Conservation (phyloP, 129 eudicot genomes). For the Kitagawia praeruptora region DNA sequence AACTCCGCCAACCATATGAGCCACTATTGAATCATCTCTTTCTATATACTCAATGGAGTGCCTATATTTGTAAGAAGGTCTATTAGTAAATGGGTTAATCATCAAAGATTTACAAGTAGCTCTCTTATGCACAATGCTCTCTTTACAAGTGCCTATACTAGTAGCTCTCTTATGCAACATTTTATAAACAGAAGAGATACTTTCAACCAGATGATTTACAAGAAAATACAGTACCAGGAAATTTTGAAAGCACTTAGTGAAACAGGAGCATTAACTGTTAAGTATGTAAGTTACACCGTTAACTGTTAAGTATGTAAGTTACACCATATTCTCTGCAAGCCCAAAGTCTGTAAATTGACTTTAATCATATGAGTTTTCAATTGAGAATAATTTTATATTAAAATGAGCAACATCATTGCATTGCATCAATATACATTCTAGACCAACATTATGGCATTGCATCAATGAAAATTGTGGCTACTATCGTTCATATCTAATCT, state of each 20-base stretch:
- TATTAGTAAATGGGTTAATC: no score
- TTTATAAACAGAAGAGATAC: neutral
- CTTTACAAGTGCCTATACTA: no score
- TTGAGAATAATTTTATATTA: neutral
- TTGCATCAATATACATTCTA: neutral
- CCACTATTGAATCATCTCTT: constrained; percentile 67
- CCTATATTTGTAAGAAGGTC: constrained; percentile 32
- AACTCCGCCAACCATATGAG: constrained; percentile 74
- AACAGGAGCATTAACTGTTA: no score
- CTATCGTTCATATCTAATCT: neutral
- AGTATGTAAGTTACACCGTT: no score
- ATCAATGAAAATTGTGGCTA: neutral
- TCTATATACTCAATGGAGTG: constrained; percentile 74
- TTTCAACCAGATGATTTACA: neutral
- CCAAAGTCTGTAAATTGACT: neutral
- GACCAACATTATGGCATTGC: neutral
- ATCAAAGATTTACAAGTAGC: no score
- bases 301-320: neutral
- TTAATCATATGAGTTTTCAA: neutral
- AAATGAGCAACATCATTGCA: neutral
- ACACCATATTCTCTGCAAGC: neutral
- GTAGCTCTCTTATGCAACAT: neutral
- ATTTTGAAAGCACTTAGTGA: neutral
- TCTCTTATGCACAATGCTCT: no score
- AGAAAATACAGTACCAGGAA: neutral